Base-by-base conservation (phyloP, 768 basidiomycete genomes). In the Grammothele lineata region DNA sequence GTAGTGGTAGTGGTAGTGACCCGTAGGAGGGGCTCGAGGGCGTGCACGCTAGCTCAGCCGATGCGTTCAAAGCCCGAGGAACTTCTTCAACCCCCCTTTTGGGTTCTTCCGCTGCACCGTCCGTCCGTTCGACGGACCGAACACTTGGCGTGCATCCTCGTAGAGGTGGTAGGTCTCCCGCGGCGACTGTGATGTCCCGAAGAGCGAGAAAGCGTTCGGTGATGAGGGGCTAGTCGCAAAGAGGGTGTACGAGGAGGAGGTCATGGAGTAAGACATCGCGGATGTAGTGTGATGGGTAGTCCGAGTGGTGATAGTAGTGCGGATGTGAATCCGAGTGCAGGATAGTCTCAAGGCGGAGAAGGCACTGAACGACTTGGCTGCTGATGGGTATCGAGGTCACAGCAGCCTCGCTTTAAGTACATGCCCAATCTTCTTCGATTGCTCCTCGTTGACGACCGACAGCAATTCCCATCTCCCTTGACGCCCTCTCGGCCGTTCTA, bases 131-230 rank as follows among this genome's bases (percentile, higher is more conserved):
- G 53, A 50, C 21, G 53, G 45, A 40, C 47, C 50, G 22, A 57
- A 48, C 47, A 57, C 48, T 43, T 54, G 47, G 32, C 56, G 45
- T 15, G 50, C 45, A 35, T 54, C 56, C 53, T 52, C 56, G 45
- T 57, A 51, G 30, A 45, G 49, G 37, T 37, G 34, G 40, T 54
- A 48, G 48, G 50, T 52, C 18, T 57, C 56, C 40, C 56, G 56
- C 1, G 56, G 56, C 4, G 56, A 54, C 38, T 57, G 56, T 3
- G 45, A 22, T 5, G 50, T 14, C 8, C 8, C 7, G 45, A 57
- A 54, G 37, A 57, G 42, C 37, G 32, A 18, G 47, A 57, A 54
- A 10, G 56, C 52, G 45, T 52, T 48, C 12, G 50, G 53, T 8
- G 56, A 40, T 23, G 48, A 37, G 44, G 50, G 35, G 33, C 44